These are phyloP conservation scores for Amphibolis antarctica DNA, from an alignment of 106 monocot genomes.

Conservation along the genomic window DNA sequence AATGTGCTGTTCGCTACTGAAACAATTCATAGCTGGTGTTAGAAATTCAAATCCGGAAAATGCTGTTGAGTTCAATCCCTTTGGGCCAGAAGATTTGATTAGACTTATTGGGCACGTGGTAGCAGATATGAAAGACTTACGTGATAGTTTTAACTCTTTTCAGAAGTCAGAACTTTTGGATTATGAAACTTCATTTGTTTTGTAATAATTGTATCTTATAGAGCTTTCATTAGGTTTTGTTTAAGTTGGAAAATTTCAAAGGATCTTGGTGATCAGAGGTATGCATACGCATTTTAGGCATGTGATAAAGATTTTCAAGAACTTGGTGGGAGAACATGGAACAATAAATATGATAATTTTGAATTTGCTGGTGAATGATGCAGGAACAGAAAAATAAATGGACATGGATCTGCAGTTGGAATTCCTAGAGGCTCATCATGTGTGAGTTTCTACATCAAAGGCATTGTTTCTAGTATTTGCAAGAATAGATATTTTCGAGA, in stretches of 20 bases:
- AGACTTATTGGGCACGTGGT: slow-evolving; percentile 45
- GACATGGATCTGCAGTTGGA: no score
- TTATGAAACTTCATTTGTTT: neutral
- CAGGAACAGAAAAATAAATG: neutral
- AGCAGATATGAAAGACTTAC: slow-evolving; percentile 4
- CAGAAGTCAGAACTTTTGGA: slow-evolving; percentile 8
- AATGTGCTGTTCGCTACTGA: slow-evolving; percentile 5
- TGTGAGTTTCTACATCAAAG: no score
- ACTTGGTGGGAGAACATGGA: neutral
- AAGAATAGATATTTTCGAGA: no score
- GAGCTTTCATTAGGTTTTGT: neutral
- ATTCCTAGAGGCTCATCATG: no score
- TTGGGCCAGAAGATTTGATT: slow-evolving; percentile 40
- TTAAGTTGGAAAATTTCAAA: neutral
- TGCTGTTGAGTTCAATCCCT: slow-evolving; percentile 8
- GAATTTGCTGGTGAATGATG: neutral
- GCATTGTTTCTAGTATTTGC: no score
- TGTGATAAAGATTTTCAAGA: neutral
- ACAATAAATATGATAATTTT: neutral
- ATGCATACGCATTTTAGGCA: neutral
- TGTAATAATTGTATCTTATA: neutral
- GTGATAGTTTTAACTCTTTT: slow-evolving; percentile 3
- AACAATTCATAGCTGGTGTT: neutral
- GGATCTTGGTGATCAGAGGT: neutral
- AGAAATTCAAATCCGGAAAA: slow-evolving; percentile 4